These are phyloP conservation scores for Magnaporthales sp. DNA, from an alignment of 2,329 filamentous ascomycete genomes.

Conservation along the genomic window DNA sequence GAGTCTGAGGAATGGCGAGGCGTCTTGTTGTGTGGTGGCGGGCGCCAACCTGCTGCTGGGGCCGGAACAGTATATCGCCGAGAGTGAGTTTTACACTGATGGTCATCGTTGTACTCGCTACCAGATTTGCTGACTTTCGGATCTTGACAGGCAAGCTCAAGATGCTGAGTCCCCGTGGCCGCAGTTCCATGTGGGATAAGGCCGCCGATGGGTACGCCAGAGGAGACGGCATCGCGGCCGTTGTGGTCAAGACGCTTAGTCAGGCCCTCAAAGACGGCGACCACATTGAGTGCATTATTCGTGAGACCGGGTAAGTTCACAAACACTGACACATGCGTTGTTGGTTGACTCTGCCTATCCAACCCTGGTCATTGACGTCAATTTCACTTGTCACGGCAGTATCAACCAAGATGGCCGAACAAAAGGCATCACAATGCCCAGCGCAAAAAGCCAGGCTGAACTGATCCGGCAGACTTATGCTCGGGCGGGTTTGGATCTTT, in stretches of 20 bases:
- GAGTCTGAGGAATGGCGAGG: conserved; percentile 34
- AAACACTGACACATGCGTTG: too few relatives aligned
- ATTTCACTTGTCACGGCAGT: conserved; percentile 11
- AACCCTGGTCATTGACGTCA: too few relatives aligned
- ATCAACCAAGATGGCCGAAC: conserved; percentile 42
- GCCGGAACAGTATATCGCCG: conserved; percentile 32
- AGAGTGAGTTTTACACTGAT: conserved; percentile 19
- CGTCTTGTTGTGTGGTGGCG: conserved; percentile 33
- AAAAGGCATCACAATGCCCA: conserved; percentile 46
- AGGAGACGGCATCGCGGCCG: conserved; percentile 42
- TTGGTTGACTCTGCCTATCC: too few relatives aligned
- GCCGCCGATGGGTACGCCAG: conserved; percentile 46
- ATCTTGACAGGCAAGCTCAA: conserved; percentile 25
- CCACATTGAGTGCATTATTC: conserved; percentile 34
- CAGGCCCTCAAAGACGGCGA: conserved; percentile 42
- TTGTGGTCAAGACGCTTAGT: conserved; percentile 42
- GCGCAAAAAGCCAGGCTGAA: conserved; percentile 28
- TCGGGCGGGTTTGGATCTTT: conserved; percentile 29
- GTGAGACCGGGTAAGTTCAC: conserved; percentile 26
- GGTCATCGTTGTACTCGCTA: too few relatives aligned
- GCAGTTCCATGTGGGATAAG: conserved; percentile 38
- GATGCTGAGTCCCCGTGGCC: conserved; percentile 34
- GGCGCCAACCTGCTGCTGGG: conserved; percentile 23
- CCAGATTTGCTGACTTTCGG: too few relatives aligned
- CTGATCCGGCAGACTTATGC: conserved; percentile 36